These are phyloP conservation scores for Trematosphaeria pertusa DNA, from an alignment of 2,329 filamentous ascomycete species.

Conservation along the genomic window DNA sequence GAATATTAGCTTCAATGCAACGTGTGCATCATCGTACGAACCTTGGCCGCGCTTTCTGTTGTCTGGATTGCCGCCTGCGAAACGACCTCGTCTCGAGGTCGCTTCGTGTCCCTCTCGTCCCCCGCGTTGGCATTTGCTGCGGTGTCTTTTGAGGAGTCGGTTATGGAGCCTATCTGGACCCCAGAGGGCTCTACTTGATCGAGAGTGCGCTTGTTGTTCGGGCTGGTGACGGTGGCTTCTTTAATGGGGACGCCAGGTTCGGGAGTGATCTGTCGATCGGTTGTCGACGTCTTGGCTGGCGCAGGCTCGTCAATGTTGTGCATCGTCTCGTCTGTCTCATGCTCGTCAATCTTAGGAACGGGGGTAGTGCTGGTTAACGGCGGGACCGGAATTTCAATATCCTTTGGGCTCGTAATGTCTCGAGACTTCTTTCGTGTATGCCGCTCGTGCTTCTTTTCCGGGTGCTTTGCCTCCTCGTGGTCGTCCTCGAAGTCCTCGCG, in stretches of 20 bases:
- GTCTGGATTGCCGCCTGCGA: constrained; percentile 22
- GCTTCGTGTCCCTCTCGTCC: constrained; percentile 46
- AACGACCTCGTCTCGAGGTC: constrained; percentile 43
- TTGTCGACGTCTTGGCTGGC: constrained; percentile 10
- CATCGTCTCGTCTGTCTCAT: constrained; percentile 40
- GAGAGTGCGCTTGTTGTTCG: constrained; percentile 58
- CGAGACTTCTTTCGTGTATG: constrained; percentile 57
- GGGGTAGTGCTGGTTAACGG: constrained; percentile 42
- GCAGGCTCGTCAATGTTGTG: constrained; percentile 24
- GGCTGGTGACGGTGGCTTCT: constrained; percentile 43
- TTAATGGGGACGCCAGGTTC: constrained; percentile 21
- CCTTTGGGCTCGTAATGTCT: constrained; percentile 49
- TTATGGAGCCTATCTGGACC: constrained; percentile 5
- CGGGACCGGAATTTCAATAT: constrained; percentile 37
- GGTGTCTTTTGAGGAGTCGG: constrained; percentile 17
- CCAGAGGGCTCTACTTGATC: constrained; percentile 37
- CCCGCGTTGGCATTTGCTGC: constrained; percentile 22
- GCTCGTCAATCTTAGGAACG: constrained; percentile 37
- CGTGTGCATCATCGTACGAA: constrained; percentile 15
- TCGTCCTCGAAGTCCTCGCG: constrained; percentile 54
- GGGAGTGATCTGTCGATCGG: constrained; percentile 14
- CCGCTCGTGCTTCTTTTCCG: constrained; percentile 45
- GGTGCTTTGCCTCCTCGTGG: constrained; percentile 37
- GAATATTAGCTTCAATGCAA: constrained; percentile 19
- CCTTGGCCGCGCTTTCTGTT: constrained; percentile 32